phyloP scores from a whole-genome alignment of 768 basidiomycete genomes.

The Leccinum truebloodii region DNA sequence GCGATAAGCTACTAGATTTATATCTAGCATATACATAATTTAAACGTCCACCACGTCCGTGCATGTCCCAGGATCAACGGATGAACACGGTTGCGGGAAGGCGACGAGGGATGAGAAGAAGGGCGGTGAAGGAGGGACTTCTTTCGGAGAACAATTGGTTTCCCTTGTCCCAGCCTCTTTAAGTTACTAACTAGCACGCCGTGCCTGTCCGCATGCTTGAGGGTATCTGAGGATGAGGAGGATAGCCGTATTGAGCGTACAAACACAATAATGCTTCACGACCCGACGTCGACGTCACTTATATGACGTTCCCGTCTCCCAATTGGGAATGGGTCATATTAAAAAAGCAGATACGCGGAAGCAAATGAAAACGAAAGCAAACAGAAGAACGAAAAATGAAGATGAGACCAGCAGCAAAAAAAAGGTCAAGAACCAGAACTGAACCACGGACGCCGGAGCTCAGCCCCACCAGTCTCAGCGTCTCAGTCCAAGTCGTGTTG shows the following conservation, averaged over 20 bases:
- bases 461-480: neutral
- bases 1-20: slow-evolving; percentile 21
- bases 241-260: neutral
- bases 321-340: slow-evolving; percentile 2
- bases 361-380: neutral
- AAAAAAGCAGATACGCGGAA: neutral
- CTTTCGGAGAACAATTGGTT: neutral
- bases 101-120: neutral
- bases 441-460: neutral
- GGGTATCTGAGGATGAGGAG: slow-evolving; percentile 7
- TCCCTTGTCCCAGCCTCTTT: neutral
- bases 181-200: slow-evolving; percentile 4
- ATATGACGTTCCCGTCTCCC: slow-evolving; percentile 1
- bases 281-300: neutral
- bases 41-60: neutral
- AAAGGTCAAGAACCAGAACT: neutral
- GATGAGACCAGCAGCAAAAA: neutral
- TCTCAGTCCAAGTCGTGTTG: slow-evolving; percentile 26
- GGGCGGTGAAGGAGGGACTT: neutral
- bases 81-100: slow-evolving; percentile 3
- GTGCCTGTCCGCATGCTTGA: neutral
- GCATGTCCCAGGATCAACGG: slow-evolving; percentile 5
- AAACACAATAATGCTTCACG: neutral
- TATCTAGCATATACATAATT: slow-evolving; percentile 13
- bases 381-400: neutral